Evolutionary conservation across 1,284 basidiomycete species (phyloP).

Genomic region (Coniferiporia sulphurascens): DNA sequence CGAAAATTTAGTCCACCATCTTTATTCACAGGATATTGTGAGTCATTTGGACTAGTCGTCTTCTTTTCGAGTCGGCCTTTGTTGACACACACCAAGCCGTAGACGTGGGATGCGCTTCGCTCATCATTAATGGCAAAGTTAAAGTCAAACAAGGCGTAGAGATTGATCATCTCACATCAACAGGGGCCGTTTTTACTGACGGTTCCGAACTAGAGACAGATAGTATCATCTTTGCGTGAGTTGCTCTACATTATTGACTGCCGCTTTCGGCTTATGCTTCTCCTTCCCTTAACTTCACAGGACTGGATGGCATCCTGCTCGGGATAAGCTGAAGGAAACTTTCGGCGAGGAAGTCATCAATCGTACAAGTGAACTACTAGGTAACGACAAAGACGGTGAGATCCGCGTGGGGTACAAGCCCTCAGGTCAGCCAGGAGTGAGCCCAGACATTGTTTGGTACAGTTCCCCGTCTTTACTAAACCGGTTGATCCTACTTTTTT

Average conservation of each 20-base stretch:
- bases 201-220: slow-evolving; percentile 31
- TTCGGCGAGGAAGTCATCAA: slow-evolving; percentile 27
- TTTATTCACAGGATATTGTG: slow-evolving; percentile 13
- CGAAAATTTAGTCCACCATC: not conserved
- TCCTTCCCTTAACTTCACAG: not conserved
- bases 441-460: not conserved
- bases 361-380: slow-evolving; percentile 22
- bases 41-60: not conserved
- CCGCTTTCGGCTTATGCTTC: not conserved
- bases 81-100: slow-evolving; percentile 25
- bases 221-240: slow-evolving; percentile 27
- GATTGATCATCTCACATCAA: slow-evolving; percentile 25
- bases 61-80: not conserved
- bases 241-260: not conserved
- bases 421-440: slow-evolving; percentile 32
- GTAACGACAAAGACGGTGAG: slow-evolving; percentile 27
- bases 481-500: not conserved
- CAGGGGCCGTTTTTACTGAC: slow-evolving; percentile 31
- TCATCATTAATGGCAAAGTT: slow-evolving; percentile 28
- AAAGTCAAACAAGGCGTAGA: slow-evolving; percentile 30
- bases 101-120: slow-evolving; percentile 38
- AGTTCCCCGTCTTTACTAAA: not conserved
- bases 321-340: slow-evolving; percentile 9
- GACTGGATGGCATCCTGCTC: slow-evolving; percentile 12
- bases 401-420: slow-evolving; percentile 25